A percentile compares a stretch with the other conserved stretches of the same genome.
These are phyloP conservation scores for Pyrrhoderma lamaoense DNA, from an alignment of 1,284 basidiomycete genomes.

Conservation along the genomic window DNA sequence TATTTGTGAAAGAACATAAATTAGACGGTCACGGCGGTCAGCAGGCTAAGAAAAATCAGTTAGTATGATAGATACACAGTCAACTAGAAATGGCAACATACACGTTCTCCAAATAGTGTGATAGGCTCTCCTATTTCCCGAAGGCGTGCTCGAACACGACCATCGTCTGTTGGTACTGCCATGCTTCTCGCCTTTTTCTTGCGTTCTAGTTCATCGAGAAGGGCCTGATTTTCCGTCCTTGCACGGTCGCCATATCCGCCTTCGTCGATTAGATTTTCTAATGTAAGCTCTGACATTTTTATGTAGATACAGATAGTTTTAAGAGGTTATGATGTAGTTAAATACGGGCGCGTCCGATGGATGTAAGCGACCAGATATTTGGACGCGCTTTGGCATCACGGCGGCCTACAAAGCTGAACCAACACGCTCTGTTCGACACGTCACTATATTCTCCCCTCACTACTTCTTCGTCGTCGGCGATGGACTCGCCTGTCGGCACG, in stretches of 20 bases:
- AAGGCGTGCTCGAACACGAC: slow-evolving; percentile 80
- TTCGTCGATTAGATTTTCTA: slow-evolving; percentile 68
- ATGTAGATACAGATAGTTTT: background rate
- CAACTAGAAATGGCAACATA: slow-evolving; percentile 36
- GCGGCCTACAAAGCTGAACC: background rate
- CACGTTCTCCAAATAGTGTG: slow-evolving; percentile 94
- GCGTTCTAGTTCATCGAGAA: slow-evolving; percentile 88
- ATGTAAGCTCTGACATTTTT: slow-evolving; percentile 62
- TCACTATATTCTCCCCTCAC: background rate
- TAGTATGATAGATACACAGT: slow-evolving; percentile 20
- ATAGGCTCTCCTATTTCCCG: slow-evolving; percentile 94
- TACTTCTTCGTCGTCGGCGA: slow-evolving; percentile 1
- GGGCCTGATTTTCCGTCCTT: slow-evolving; percentile 68
- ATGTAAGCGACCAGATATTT: slow-evolving; percentile 3
- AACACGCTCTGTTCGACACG: background rate
- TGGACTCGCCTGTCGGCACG: slow-evolving; percentile 16
- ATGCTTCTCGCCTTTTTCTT: slow-evolving; percentile 91
- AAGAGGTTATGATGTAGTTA: too few relatives aligned
- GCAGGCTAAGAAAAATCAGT: slow-evolving; percentile 46
- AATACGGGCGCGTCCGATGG: background rate
- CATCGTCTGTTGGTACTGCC: slow-evolving; percentile 96
- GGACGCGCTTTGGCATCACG: background rate
- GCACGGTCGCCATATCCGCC: slow-evolving; percentile 65
- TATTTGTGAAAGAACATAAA: slow-evolving; percentile 87
- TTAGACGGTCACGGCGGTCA: slow-evolving; percentile 88